phyloP scores from a whole-genome alignment of 2,329 filamentous ascomycete genomes.

The Byssoonygena ceratinophila region DNA sequence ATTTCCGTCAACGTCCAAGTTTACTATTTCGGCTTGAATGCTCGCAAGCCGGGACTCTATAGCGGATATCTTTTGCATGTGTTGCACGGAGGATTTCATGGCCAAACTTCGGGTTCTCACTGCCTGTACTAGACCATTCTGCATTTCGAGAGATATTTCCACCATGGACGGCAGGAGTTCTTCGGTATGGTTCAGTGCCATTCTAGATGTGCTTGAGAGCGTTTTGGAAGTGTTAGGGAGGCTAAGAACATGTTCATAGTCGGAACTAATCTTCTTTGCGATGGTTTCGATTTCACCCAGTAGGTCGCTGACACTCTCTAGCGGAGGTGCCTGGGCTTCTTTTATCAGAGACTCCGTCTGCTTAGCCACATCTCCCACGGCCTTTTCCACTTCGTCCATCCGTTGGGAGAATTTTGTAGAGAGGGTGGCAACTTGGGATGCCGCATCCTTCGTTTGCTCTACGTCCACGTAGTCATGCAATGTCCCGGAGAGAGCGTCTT shows the following conservation, averaged over 20 bases:
- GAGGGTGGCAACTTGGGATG: constrained; percentile 50
- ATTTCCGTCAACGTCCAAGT: constrained; percentile 63
- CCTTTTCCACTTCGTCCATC: constrained; percentile 51
- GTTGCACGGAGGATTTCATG: constrained; percentile 53
- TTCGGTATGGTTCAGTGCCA: constrained; percentile 53
- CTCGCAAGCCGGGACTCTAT: constrained; percentile 66
- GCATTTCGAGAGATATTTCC: constrained; percentile 47
- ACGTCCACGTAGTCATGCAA: constrained; percentile 67
- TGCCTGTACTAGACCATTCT: constrained; percentile 39
- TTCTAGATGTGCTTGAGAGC: constrained; percentile 51
- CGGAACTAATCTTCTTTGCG: constrained; percentile 73
- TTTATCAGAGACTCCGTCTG: constrained; percentile 38
- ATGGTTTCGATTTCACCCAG: constrained; percentile 78
- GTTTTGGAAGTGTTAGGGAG: constrained; percentile 58
- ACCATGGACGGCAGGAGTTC: constrained; percentile 52
- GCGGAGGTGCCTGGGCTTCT: constrained; percentile 41
- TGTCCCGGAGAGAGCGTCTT: constrained; percentile 43
- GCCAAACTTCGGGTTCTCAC: constrained; percentile 58
- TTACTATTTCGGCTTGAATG: constrained; percentile 61
- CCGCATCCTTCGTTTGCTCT: constrained; percentile 61
- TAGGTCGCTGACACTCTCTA: constrained; percentile 57
- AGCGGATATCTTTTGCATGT: constrained; percentile 72
- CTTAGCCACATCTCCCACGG: constrained; percentile 49
- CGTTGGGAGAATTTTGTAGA: constrained; percentile 51
- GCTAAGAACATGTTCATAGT: constrained; percentile 65